phyloP scores from a whole-genome alignment of 345 rosid genomes.

The Eucalyptus sp. region DNA sequence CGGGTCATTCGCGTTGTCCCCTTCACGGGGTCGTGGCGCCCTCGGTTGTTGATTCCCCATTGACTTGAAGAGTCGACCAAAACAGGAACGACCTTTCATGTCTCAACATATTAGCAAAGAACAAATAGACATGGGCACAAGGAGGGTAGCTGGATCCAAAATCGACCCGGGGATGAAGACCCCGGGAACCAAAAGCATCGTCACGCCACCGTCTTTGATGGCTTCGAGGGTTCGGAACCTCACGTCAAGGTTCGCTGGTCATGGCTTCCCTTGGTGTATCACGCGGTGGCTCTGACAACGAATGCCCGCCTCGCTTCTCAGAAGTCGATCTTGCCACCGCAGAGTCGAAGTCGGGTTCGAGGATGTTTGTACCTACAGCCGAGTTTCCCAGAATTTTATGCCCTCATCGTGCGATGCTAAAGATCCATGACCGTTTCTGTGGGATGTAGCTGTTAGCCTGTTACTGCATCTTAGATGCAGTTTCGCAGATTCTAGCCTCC shows the following conservation, averaged over 20 bases:
- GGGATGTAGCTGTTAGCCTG: neutral
- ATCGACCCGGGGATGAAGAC: neutral
- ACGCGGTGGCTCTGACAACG: neutral
- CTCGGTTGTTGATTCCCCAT: neutral
- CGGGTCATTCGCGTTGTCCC: neutral
- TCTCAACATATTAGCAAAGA: neutral
- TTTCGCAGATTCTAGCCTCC: too few relatives aligned
- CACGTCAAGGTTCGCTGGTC: neutral
- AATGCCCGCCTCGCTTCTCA: neutral
- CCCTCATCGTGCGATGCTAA: neutral
- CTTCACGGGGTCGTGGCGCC: neutral
- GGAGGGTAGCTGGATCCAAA: neutral
- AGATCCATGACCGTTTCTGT: neutral
- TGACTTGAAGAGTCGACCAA: neutral
- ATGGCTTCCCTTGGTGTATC: neutral
- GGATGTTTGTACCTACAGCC: constrained; percentile 3
- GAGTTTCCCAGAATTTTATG: neutral
- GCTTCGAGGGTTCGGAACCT: neutral
- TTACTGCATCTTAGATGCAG: too few relatives aligned
- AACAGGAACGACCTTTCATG: neutral
- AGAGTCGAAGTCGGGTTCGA: neutral
- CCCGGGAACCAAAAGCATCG: too few relatives aligned
- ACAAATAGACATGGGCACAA: neutral
- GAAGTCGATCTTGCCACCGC: neutral
- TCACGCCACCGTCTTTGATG: neutral